Evolutionary conservation across 2,329 filamentous ascomycete species (phyloP).

Genomic region (Arthrobotrys musiformis): DNA sequence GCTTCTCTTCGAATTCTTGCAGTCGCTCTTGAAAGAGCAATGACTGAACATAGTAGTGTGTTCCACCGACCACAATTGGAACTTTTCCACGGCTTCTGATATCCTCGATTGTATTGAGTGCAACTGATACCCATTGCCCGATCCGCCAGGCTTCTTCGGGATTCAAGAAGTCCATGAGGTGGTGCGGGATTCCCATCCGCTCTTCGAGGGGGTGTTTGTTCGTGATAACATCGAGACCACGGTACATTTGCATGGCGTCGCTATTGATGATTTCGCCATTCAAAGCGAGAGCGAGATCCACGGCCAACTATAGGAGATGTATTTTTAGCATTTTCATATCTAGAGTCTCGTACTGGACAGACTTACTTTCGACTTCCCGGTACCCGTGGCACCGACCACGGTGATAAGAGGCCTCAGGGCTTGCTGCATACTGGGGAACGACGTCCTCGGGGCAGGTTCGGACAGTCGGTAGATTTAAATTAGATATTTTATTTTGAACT

Average conservation of each 20-base stretch:
- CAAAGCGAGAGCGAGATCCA: slow-evolving; percentile 83
- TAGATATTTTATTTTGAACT: not conserved
- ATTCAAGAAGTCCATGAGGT: slow-evolving; percentile 82
- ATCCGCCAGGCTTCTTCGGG: slow-evolving; percentile 86
- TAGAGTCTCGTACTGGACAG: too few species aligned
- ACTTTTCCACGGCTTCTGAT: slow-evolving; percentile 81
- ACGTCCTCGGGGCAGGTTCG: not conserved
- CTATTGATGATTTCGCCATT: slow-evolving; percentile 96
- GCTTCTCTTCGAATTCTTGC: slow-evolving; percentile 57
- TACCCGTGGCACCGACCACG: slow-evolving; percentile 89
- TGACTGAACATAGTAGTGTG: slow-evolving; percentile 93
- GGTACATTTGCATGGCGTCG: slow-evolving; percentile 98
- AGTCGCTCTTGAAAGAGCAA: slow-evolving; percentile 82
- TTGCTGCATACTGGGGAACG: slow-evolving; percentile 39
- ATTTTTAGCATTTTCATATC: too few species aligned
- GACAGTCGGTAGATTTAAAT: not conserved
- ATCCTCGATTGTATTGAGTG: slow-evolving; percentile 70
- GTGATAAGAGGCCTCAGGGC: slow-evolving; percentile 73
- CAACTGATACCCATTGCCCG: slow-evolving; percentile 67
- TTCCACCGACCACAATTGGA: slow-evolving; percentile 91
- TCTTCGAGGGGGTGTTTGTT: slow-evolving; percentile 86
- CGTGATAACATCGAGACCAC: slow-evolving; percentile 89
- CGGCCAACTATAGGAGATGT: slow-evolving; percentile 74
- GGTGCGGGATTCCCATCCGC: slow-evolving; percentile 82
- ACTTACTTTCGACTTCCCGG: slow-evolving; percentile 86